Base-by-base conservation (phyloP, 129 eudicot species). In the Chrysanthemum makinoi region DNA sequence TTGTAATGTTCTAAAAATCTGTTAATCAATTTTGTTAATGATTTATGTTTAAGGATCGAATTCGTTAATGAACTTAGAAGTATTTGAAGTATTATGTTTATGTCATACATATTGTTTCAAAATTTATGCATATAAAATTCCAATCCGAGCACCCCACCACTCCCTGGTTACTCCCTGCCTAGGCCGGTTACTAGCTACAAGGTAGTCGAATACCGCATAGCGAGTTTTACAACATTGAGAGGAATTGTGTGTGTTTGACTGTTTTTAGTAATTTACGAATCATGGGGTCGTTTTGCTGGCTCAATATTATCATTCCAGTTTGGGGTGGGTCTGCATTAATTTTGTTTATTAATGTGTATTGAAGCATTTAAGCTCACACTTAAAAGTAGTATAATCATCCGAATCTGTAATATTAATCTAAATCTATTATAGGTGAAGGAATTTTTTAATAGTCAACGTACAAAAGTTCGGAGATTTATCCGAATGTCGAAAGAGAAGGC, bases 401-500 rank as follows among this genome's bases (percentile, higher is more conserved):
- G 26, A 26, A 26, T 44, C 30, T 22, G 22, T 66, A 39, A 14
- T 72, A 16, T 19, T 62, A 50, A 20, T 17, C 65, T 28, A 44
- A 14, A 26, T 53, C 12, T 28, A n/a, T 39, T 35, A 54, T 69
- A 94, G 99, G 96, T 90, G 68, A 85, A 89, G 65, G 97, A 95
- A 44, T 95, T 87, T 68, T 95, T 95, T 75, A 79, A 83, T 13
- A 68, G 76, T 75, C 99, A 88, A 65, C 88, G 90, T 16, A 33
- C 96, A 28, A 86, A 90, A 79, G 90, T 95, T 69, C 82, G 99
- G 72, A 95, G 81, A 75, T 84, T 84, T 80, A 86, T 83, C 44
- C 84, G 96, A 57, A 26, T 90, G 75, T 81, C 99, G 9, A 86
- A 70, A 68, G 98, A 89, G 73, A 94, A 87, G 80, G 89, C 86